Conservation (phyloP, 176 grass and related monocot genomes). For the Hordeum marinum region DNA sequence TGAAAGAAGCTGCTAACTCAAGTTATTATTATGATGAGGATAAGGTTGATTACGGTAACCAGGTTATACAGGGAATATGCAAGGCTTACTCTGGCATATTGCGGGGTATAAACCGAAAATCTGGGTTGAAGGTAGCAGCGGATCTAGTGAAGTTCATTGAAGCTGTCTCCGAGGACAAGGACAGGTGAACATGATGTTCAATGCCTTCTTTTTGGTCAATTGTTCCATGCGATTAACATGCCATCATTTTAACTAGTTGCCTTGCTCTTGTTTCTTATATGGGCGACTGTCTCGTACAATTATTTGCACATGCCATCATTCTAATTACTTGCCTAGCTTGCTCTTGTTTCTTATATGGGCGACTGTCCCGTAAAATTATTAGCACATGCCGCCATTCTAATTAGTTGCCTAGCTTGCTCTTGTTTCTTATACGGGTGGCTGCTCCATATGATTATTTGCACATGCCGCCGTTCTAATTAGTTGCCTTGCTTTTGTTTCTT, state of each 20-base stretch:
- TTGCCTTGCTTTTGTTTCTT: slow-evolving; percentile 3
- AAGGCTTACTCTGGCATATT: slow-evolving; percentile 91
- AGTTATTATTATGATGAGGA: slow-evolving; percentile 66
- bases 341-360: slow-evolving; percentile 11
- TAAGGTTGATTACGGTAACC: slow-evolving; percentile 76
- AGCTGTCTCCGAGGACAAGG: slow-evolving; percentile 55
- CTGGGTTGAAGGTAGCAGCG: slow-evolving; percentile 62
- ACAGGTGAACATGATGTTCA: slow-evolving; percentile 40
- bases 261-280: slow-evolving; percentile 15
- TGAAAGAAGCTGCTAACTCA: slow-evolving; percentile 65
- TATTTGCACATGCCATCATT: neutral
- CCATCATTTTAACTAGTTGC: neutral
- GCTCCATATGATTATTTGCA: neutral
- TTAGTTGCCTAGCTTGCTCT: neutral
- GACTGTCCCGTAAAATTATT: neutral
- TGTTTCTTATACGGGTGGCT: slow-evolving; percentile 12
- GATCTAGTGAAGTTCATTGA: slow-evolving; percentile 73
- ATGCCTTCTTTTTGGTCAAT: neutral
- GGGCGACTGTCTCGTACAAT: neutral
- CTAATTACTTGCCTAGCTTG: neutral
- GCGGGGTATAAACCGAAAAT: slow-evolving; percentile 72
- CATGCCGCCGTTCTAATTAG: neutral
- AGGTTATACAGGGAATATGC: slow-evolving; percentile 74
- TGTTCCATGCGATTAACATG: neutral
- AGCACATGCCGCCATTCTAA: neutral